Percentiles rank a stretch among this genome's conserved stretches.
These are phyloP conservation scores for Colletotrichum gloeosporioides DNA, from an alignment of 2,329 filamentous ascomycete species.

Conservation along the genomic window DNA sequence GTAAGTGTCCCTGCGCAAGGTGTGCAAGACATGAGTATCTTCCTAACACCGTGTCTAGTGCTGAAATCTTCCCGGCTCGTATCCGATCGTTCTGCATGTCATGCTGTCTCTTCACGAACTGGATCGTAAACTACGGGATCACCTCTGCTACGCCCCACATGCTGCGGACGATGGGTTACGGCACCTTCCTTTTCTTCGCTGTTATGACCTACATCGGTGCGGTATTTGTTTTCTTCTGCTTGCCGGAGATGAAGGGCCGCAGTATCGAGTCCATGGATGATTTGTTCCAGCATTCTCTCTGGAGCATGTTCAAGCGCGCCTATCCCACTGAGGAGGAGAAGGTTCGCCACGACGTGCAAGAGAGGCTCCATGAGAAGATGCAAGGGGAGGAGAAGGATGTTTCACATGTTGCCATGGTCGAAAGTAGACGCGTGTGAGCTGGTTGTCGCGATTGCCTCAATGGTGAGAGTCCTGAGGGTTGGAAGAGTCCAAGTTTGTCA, in stretches of 20 bases:
- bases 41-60: not conserved
- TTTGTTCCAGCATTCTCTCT: constrained; percentile 45
- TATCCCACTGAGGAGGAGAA: constrained; percentile 55
- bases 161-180: constrained; percentile 19
- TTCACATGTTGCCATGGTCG: not conserved
- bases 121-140: constrained; percentile 35
- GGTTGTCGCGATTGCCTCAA: not conserved
- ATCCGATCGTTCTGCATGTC: constrained; percentile 32
- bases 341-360: constrained; percentile 1
- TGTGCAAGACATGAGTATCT: accelerated
- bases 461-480: not conserved
- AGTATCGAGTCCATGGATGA: constrained; percentile 55
- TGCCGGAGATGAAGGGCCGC: constrained; percentile 56
- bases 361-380: not conserved
- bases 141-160: constrained; percentile 31
- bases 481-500: not conserved
- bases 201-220: constrained; percentile 4
- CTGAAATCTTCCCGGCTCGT: constrained; percentile 34
- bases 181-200: constrained; percentile 21
- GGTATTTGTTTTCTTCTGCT: constrained; percentile 50
- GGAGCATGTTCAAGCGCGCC: constrained; percentile 44
- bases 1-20: not conserved
- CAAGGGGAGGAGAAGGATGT: not conserved
- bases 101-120: constrained; percentile 30
- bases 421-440: not conserved